phyloP scores from a whole-genome alignment of 768 basidiomycete species.

The Panaeolus cyanescens region DNA sequence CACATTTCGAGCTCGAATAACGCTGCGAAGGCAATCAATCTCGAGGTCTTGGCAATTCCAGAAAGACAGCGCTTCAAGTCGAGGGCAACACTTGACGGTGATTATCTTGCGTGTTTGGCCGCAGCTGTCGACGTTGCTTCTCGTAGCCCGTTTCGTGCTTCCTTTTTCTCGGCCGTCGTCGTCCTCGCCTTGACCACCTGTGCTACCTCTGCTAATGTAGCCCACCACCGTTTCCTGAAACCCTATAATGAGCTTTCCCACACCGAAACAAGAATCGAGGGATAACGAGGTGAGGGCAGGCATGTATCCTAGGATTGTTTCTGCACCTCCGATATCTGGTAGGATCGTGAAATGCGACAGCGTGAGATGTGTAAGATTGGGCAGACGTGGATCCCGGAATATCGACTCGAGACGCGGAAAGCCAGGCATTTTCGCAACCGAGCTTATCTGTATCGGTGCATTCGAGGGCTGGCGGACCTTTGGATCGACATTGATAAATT shows the following conservation, averaged over 20 bases:
- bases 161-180: neutral
- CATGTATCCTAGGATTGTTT: conserved; percentile 52
- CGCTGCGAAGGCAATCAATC: conserved; percentile 33
- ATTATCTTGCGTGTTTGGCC: conserved; percentile 22
- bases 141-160: conserved; percentile 4
- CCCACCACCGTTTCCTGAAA: conserved; percentile 39
- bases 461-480: conserved; percentile 19
- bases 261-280: conserved; percentile 47
- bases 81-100: conserved; percentile 48
- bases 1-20: conserved; percentile 41
- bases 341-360: conserved; percentile 48
- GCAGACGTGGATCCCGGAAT: conserved; percentile 59
- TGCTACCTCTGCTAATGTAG: conserved; percentile 11
- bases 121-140: neutral
- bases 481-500: conserved; percentile 39
- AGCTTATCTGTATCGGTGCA: neutral
- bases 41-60: conserved; percentile 52
- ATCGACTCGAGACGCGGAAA: conserved; percentile 53
- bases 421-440: conserved; percentile 27
- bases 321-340: conserved; percentile 33
- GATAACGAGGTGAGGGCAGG: conserved; percentile 49
- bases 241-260: conserved; percentile 38
- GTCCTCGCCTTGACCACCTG: conserved; percentile 6
- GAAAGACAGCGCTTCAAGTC: conserved; percentile 50
- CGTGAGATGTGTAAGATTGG: conserved; percentile 49